Percentiles rank a stretch among this genome's conserved stretches.
These are phyloP conservation scores for Nakaseomyces glabratus DNA, from an alignment of 1,139 yeast species.

Conservation along the genomic window DNA sequence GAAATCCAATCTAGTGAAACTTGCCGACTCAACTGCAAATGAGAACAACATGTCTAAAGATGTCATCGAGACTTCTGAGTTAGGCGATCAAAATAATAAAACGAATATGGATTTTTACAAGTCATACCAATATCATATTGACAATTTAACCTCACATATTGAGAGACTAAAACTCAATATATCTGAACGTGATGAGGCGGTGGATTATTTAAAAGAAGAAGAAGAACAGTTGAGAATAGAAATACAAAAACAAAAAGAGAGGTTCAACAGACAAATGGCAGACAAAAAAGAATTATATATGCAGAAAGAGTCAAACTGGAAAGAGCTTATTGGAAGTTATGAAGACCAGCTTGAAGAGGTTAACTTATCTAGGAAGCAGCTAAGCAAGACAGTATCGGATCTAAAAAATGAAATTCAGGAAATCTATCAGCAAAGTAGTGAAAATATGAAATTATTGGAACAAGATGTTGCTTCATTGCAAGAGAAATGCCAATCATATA, in stretches of 20 bases:
- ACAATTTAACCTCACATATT: constrained; percentile 14
- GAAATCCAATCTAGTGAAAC: constrained; percentile 13
- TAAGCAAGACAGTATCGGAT: constrained; percentile 18
- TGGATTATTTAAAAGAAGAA: constrained; percentile 18
- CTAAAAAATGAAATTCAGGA: constrained; percentile 30
- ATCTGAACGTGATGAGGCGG: constrained; percentile 19
- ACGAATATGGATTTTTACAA: constrained; percentile 19
- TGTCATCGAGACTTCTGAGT: background rate
- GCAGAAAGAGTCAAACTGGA: constrained; percentile 31
- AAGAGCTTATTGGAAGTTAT: constrained; percentile 33
- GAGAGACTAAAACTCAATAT: constrained; percentile 13
- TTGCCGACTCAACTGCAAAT: constrained; percentile 8
- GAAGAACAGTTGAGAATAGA: constrained; percentile 12
- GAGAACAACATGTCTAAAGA: constrained; percentile 1
- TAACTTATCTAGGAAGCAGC: constrained; percentile 24
- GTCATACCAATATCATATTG: constrained; percentile 17
- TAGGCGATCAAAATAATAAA: constrained; percentile 29
- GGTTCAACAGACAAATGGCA: constrained; percentile 15
- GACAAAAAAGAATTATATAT: constrained; percentile 16
- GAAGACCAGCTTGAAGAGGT: constrained; percentile 28
- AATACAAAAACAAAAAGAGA: constrained; percentile 16
- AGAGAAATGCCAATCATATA: background rate
- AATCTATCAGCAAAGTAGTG: constrained; percentile 34
- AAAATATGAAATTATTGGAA: constrained; percentile 35
- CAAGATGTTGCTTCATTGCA: constrained; percentile 3